Conservation (phyloP, 495 filamentous ascomycete species). For the Talaromyces ruber region DNA sequence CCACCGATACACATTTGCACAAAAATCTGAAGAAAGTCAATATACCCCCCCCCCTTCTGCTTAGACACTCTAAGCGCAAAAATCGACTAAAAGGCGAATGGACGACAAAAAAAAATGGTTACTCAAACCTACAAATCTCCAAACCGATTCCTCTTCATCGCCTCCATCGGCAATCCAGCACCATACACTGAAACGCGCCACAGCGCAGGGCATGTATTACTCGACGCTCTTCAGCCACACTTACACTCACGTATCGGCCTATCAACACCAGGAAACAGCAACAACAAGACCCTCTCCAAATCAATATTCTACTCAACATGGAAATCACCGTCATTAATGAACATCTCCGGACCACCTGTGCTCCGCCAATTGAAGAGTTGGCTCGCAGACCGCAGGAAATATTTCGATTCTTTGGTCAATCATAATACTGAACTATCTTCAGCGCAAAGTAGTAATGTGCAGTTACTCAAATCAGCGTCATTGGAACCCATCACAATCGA, state of each 20-base stretch:
- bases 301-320: constrained; percentile 53
- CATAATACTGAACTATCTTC: background rate
- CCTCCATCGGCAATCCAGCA: constrained; percentile 64
- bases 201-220: constrained; percentile 67
- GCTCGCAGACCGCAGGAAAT: constrained; percentile 35
- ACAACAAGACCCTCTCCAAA: constrained; percentile 11
- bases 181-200: constrained; percentile 66
- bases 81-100: background rate
- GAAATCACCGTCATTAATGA: constrained; percentile 69
- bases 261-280: background rate
- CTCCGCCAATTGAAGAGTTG: constrained; percentile 30
- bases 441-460: background rate
- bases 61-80: background rate
- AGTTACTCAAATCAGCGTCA: background rate
- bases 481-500: constrained; percentile 14
- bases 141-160: constrained; percentile 49
- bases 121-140: constrained; percentile 13
- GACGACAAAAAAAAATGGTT: constrained; percentile 1
- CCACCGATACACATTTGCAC: background rate
- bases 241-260: constrained; percentile 37
- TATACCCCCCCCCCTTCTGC: background rate
- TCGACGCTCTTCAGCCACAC: constrained; percentile 40
- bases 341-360: constrained; percentile 50
- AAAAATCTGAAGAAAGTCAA: background rate
- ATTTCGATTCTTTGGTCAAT: constrained; percentile 13